phyloP scores from a whole-genome alignment of 176 grass and related monocot species.

The Triticum urartu region DNA sequence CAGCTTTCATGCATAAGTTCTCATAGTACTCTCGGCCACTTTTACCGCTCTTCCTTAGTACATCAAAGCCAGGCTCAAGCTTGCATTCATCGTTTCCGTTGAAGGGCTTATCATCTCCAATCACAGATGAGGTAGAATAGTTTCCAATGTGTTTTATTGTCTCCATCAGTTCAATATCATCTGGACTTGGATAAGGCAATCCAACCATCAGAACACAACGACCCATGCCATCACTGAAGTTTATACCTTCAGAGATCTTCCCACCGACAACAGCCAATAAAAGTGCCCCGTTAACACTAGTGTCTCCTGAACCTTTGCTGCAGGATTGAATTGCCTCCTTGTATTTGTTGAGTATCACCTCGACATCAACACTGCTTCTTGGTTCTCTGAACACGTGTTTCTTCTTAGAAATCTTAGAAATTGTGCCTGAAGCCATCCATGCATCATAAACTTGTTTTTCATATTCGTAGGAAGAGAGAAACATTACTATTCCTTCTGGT shows the following conservation, averaged over 20 bases:
- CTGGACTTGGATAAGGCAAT: conserved; percentile 90
- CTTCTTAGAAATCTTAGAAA: conserved; percentile 82
- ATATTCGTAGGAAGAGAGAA: conserved; percentile 90
- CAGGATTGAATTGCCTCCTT: conserved; percentile 63
- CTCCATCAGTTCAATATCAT: conserved; percentile 82
- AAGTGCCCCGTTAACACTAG: conserved; percentile 67
- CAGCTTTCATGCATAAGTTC: conserved; percentile 98
- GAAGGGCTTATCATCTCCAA: conserved; percentile 17
- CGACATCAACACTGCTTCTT: conserved; percentile 70
- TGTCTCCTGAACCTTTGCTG: conserved; percentile 27
- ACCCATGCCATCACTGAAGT: conserved; percentile 90
- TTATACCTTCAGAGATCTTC: conserved; percentile 98
- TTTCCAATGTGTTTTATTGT: conserved; percentile 87
- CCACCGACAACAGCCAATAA: conserved; percentile 90
- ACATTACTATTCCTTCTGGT: conserved; percentile 83
- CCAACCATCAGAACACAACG: conserved; percentile 96
- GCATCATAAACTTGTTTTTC: conserved; percentile 76
- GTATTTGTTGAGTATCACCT: conserved; percentile 72
- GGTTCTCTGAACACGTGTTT: conserved; percentile 86
- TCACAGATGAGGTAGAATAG: conserved; percentile 32
- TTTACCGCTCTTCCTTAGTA: conserved; percentile 64
- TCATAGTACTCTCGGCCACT: conserved; percentile 91
- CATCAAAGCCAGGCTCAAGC: conserved; percentile 60
- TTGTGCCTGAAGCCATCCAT: conserved; percentile 63
- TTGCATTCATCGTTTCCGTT: conserved; percentile 46